phyloP scores from a whole-genome alignment of 805 yeast species.

The Spathaspora hagerdaliae region DNA sequence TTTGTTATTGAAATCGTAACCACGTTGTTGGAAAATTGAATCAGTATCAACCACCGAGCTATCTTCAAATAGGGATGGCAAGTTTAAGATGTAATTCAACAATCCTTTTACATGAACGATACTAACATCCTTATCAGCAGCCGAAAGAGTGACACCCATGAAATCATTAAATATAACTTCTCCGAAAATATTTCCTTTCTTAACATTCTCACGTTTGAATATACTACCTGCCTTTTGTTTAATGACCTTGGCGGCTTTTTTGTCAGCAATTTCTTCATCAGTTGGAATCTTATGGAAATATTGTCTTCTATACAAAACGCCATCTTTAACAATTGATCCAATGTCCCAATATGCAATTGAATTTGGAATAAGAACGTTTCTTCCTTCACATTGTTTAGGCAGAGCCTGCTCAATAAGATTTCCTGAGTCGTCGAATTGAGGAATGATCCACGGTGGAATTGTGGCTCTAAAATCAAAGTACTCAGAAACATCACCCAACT shows the following conservation, averaged over 20 bases:
- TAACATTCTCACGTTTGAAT: neutral
- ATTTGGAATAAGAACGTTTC: constrained; percentile 32
- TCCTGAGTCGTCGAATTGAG: constrained; percentile 16
- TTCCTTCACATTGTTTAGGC: constrained; percentile 27
- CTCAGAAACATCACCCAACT: constrained; percentile 25
- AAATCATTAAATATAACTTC: constrained; percentile 16
- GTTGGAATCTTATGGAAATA: constrained; percentile 10
- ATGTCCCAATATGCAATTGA: constrained; percentile 28
- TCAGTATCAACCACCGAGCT: constrained; percentile 1
- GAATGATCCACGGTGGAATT: constrained; percentile 23
- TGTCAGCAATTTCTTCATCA: constrained; percentile 6
- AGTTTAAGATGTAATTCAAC: constrained; percentile 12
- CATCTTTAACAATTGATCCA: constrained; percentile 11
- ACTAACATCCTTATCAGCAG: constrained; percentile 34
- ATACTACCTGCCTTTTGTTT: constrained; percentile 4
- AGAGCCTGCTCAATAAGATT: constrained; percentile 20
- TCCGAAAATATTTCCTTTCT: neutral
- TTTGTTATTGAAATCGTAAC: constrained; percentile 19
- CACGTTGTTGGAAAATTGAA: constrained; percentile 3
- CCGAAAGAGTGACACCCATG: constrained; percentile 32
- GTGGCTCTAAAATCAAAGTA: constrained; percentile 25
- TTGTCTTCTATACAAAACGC: constrained; percentile 8
- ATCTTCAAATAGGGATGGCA: constrained; percentile 6
- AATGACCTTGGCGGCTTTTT: constrained; percentile 2
- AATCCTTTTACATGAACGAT: constrained; percentile 31